Base-by-base conservation (phyloP, 257 asterid species). In the Solanum phureja region DNA sequence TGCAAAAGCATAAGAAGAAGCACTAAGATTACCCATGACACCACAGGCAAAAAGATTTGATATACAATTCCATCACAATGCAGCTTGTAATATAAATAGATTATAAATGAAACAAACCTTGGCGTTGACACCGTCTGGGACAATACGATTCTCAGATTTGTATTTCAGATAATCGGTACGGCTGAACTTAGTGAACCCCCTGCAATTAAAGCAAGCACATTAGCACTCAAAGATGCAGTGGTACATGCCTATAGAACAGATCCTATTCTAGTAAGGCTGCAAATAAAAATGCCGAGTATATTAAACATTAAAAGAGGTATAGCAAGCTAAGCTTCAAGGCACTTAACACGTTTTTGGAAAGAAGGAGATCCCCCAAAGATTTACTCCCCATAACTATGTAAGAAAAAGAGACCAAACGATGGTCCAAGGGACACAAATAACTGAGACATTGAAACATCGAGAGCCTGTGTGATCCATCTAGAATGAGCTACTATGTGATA, bases 131-230 rank as follows among this genome's bases (percentile, higher is more conserved):
- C 90, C 88, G 13, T 88, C 90, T 8, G 85, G 58, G 19, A 84
- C 1, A 18, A 88, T 74, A 58, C 90, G 87, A 49, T 88, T 88
- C 83, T 88, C 88, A 0, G 87, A 66, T 49, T 84, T 88, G 87
- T 29, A 84, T 3, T 42, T 88, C 88, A 84, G 38, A 42, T 88
- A 88, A 64, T 88, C 90, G 2, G 69, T 40, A 7, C 88, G 88
- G 84, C 37, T 84, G 60, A 84, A 74, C 72, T 88, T 88, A n/a
- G 90, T 88, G 66, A 88, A 88, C 3, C 90, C 90, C 90, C 90
- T 88, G 69, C 69, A 62, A 23, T 84, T 8, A 64, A 44, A 76
- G 23, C 6, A 75, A 35, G 11, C 33, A 49, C 11, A 52, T 11
- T 1, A 34, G 29, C 23, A 11, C 7, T 16, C 42, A 33, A 13